Conservation (phyloP, 495 filamentous ascomycete species). For the Penicillium desertorum region DNA sequence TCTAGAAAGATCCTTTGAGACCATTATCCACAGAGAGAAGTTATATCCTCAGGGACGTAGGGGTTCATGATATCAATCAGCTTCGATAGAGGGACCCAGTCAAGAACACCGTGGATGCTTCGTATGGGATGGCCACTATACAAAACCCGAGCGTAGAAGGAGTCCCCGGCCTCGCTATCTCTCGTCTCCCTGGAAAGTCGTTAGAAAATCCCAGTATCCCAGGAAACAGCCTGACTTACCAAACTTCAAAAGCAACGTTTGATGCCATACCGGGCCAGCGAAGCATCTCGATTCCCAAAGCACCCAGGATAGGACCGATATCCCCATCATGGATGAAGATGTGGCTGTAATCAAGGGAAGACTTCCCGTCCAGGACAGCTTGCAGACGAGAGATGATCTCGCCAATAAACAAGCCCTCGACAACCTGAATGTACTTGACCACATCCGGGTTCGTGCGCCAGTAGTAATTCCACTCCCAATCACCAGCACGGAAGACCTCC, state of each 20-base stretch:
- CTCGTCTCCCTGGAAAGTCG: conserved; percentile 13
- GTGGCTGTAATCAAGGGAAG: conserved; percentile 34
- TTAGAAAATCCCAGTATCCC: background rate
- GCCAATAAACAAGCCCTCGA: conserved; percentile 43
- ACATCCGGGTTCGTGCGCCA: conserved; percentile 41
- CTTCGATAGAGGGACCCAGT: conserved; percentile 36
- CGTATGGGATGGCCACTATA: conserved; percentile 41
- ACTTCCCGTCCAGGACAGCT: conserved; percentile 27
- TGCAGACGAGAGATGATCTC: conserved; percentile 41
- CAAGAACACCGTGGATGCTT: conserved; percentile 34
- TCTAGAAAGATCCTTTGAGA: background rate
- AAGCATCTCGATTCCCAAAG: conserved; percentile 30
- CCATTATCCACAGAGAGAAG: conserved; percentile 14
- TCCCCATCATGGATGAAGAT: conserved; percentile 35
- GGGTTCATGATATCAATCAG: conserved; percentile 27
- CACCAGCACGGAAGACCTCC: conserved; percentile 45
- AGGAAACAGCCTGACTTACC: conserved; percentile 47
- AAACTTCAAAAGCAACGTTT: conserved; percentile 35
- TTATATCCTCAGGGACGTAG: conserved; percentile 36
- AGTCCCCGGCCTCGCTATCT: conserved; percentile 1
- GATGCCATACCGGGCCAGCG: conserved; percentile 36
- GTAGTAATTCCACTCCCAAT: conserved; percentile 51
- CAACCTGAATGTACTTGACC: conserved; percentile 39
- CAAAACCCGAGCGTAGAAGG: conserved; percentile 38
- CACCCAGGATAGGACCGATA: conserved; percentile 31